Evolutionary conservation across 148 eudicot species (phyloP), one percentile per base, ranked within the genome.

Genomic region (Spergularia bocconei): DNA sequence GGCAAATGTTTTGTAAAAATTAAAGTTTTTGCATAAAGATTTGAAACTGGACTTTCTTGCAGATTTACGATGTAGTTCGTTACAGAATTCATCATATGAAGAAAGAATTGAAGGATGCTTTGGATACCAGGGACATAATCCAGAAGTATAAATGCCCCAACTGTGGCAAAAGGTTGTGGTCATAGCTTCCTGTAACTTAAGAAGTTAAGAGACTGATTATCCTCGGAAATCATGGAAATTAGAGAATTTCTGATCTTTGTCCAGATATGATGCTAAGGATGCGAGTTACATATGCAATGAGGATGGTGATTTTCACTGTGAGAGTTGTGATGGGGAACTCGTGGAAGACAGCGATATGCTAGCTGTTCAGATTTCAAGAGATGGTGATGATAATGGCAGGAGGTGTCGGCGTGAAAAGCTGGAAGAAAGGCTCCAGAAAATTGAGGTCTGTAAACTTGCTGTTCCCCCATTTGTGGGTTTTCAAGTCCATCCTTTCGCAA

Each of bases 321-420:
- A 93, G 74, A 87, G 82, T 72, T 93, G 98, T 78, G 81, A 93
- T 72, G 97, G 91, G 67, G 91, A 88, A 71, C 87, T 93, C 38
- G 94, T 91, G 61, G 98, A 92, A 54, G 98, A 91, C 84, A 84
- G 90, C 83, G 98, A 91, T 80, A 91, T 89, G 81, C 74, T 91
- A 79, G 98, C 91, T 72, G 88, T 83, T 75, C 92, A 91, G 77
- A 97, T 89, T 69, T 52, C 81, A 79, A 92, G 92, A 77, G 97
- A 93, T 81, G 92, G 89, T 65, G 97, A 93, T 85, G 98, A 93
- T 79, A 93, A 93, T 81, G 98, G 89, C 15, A 89, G 98, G 82
- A 86, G 91, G 73, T 83, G 97, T 20, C 89, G 92, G 0, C 94
- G 90, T 75, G 97, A 89, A 75, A 91, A 91, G 74, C 81, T 91